Evolutionary conservation across 75 land plant genomes (phyloP).

Genomic region (Cunninghamia lanceolata): DNA sequence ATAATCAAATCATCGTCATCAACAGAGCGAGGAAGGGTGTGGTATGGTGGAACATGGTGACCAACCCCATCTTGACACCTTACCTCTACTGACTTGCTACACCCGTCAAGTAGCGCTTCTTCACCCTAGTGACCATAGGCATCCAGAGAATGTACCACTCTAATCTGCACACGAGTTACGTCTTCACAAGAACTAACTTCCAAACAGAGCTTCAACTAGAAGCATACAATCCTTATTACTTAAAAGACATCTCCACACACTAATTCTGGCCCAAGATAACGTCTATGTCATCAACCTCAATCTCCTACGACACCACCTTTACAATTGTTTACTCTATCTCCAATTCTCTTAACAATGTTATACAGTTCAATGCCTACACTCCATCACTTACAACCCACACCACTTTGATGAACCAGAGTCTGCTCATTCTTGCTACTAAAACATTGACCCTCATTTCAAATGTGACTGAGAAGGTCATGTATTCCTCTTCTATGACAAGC

Average conservation of each 20-base stretch:
- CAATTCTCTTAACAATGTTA: not conserved
- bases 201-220: conserved; percentile 66
- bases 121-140: conserved; percentile 18
- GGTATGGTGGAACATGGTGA: conserved; percentile 60
- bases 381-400: conserved; percentile 65
- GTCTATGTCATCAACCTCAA: not conserved
- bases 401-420: conserved; percentile 55
- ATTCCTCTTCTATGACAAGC: conserved; percentile 14
- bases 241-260: not conserved
- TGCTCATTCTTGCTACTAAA: conserved; percentile 27
- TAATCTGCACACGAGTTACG: conserved; percentile 47
- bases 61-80: conserved; percentile 41
- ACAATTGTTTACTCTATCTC: conserved; percentile 16
- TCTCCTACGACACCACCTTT: conserved; percentile 23
- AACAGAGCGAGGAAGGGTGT: conserved; percentile 57
- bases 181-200: conserved; percentile 31
- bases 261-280: conserved; percentile 17
- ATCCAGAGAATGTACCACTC: conserved; percentile 73
- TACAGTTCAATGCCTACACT: conserved; percentile 34
- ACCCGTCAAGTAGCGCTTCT: conserved; percentile 18
- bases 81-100: conserved; percentile 34
- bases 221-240: conserved; percentile 34
- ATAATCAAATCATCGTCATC: conserved; percentile 61
- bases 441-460: not conserved
- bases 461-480: not conserved